Conservation (phyloP, 331 rosid genomes). For the Phaseolus coccineus region DNA sequence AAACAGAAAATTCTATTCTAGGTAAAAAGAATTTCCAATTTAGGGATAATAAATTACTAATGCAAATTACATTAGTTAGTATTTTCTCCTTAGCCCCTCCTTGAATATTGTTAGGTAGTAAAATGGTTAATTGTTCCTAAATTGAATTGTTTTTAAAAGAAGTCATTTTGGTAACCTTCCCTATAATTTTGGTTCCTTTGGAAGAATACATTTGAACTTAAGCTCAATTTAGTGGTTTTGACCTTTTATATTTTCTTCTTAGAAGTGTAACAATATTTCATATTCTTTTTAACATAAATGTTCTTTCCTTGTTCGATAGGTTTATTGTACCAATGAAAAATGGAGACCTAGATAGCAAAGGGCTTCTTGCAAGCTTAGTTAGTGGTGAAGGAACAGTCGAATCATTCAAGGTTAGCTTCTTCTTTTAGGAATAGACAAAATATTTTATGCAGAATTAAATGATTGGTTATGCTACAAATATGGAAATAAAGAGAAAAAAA, state of each 20-base stretch:
- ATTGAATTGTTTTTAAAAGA: slow-evolving; percentile 1
- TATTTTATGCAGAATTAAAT: background rate
- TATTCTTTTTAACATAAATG: slow-evolving; percentile 23
- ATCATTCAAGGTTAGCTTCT: slow-evolving; percentile 79
- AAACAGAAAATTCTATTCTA: background rate
- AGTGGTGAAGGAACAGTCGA: slow-evolving; percentile 74
- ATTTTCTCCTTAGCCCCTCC: slow-evolving; percentile 25
- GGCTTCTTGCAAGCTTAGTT: slow-evolving; percentile 74
- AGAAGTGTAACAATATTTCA: slow-evolving; percentile 2
- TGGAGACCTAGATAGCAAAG: slow-evolving; percentile 90
- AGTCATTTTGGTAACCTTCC: slow-evolving; percentile 8
- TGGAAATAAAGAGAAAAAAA: background rate
- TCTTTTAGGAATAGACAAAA: too few species aligned
- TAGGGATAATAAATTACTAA: slow-evolving; percentile 13
- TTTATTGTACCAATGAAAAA: slow-evolving; percentile 87
- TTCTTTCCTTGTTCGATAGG: slow-evolving; percentile 51
- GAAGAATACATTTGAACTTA: slow-evolving; percentile 33
- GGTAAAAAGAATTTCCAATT: background rate
- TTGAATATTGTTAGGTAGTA: slow-evolving; percentile 9
- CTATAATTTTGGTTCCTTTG: slow-evolving; percentile 22
- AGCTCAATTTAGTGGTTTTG: slow-evolving; percentile 14
- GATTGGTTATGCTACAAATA: background rate
- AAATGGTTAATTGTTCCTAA: slow-evolving; percentile 30
- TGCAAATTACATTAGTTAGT: slow-evolving; percentile 18
- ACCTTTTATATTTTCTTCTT: slow-evolving; percentile 11